Evolutionary conservation across 2,329 filamentous ascomycete species (phyloP), one percentile per base, ranked within the genome.

Genomic region (Alternaria triticimaculans): DNA sequence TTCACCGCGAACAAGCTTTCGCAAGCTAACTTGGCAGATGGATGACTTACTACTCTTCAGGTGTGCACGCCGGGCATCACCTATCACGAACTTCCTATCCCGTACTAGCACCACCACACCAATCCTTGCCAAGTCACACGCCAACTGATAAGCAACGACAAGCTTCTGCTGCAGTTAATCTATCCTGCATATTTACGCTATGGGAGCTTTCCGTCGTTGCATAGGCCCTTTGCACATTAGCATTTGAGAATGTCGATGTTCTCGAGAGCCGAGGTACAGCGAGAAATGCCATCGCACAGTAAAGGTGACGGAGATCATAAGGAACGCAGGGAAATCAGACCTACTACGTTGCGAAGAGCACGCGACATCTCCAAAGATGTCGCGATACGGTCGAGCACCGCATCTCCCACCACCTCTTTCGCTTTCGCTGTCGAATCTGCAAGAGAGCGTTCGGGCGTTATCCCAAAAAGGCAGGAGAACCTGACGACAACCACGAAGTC

Each of bases 61-160:
- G 28, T 15, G 26, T 41, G 6, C 11, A 21, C 44, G 7, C 14
- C 33, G 48, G 37, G 23, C 25, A 25, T 6, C 41, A 18, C 37
- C 48, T 41, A 53, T 59, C 48, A 21, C 57, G 14, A 53, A 59
- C 48, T 54, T 44, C 57, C 48, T 59, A 59, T 54, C 20, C 25
- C 1, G 57, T 44, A 25, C 57, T 59, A 59, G 57, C 20, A 44
- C 25, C 25, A 53, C 28, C 48, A 30, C 48, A 30, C 18, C 33
- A 23, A 59, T 41, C 57, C 57, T 45, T 54, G 57, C 57, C 48
- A 59, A 59, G 57, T 59, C 37, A 25, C 48, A 20, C 57, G 50
- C 48, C 57, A 54, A 46, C 57, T 59, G 57, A 59, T 59, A 59
- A 59, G 57, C 57, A 59, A 30, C 18, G 9, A 53, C 48, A 59